phyloP scores from a whole-genome alignment of 805 yeast genomes.

The Ogataea allantospora region DNA sequence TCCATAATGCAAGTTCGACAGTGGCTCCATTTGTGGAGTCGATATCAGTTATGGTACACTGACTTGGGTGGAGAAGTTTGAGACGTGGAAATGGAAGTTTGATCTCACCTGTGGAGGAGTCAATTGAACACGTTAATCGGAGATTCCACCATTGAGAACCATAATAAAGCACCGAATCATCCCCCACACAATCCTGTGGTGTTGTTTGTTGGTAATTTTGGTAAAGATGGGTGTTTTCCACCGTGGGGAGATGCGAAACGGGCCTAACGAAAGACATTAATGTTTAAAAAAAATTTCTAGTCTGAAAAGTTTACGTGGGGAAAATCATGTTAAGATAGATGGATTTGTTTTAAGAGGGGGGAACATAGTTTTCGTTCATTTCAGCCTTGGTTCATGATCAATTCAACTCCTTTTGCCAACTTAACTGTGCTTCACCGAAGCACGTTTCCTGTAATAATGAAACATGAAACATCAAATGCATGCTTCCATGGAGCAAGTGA shows the following conservation, averaged over 20 bases:
- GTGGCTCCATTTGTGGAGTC: background rate
- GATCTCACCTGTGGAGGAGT: constrained; percentile 1
- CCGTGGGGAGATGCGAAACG: constrained; percentile 27
- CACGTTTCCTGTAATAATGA: background rate
- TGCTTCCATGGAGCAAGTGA: background rate
- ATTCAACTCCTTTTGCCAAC: too few relatives aligned
- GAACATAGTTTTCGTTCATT: too few relatives aligned
- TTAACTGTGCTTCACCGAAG: too few relatives aligned
- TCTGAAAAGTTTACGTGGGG: constrained; percentile 1
- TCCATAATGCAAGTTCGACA: constrained; percentile 18
- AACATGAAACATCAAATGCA: constrained; percentile 3
- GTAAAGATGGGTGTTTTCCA: constrained; percentile 31
- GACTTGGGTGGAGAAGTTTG: background rate
- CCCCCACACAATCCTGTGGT: constrained; percentile 24
- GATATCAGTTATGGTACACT: background rate
- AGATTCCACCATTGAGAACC: constrained; percentile 19
- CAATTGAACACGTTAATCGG: constrained; percentile 11
- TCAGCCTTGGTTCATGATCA: too few relatives aligned
- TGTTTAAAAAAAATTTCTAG: background rate
- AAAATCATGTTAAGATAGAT: too few relatives aligned
- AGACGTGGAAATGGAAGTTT: constrained; percentile 12
- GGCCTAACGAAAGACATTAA: constrained; percentile 14
- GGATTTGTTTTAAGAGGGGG: background rate
- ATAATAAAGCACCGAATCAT: constrained; percentile 18
- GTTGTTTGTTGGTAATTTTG: constrained; percentile 24